These are phyloP conservation scores for Arthrobotrys musiformis DNA, from an alignment of 2,329 filamentous ascomycete genomes.

Conservation along the genomic window DNA sequence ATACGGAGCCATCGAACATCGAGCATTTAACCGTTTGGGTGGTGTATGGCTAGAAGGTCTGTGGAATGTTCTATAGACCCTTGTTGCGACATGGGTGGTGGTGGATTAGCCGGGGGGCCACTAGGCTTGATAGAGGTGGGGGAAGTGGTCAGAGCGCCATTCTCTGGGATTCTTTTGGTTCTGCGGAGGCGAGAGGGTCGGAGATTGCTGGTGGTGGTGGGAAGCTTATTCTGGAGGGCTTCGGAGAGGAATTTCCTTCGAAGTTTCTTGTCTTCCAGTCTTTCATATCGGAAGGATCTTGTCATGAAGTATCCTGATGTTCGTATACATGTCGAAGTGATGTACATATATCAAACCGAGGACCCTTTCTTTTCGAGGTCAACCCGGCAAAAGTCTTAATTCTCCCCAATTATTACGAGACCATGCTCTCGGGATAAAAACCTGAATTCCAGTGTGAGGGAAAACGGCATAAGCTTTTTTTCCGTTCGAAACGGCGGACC, in stretches of 20 bases:
- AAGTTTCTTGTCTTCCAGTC: neutral
- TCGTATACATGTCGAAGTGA: neutral
- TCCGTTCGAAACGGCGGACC: constrained; percentile 15
- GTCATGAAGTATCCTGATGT: neutral
- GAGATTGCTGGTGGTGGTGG: constrained; percentile 41
- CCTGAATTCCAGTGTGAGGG: neutral
- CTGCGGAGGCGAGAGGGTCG: constrained; percentile 36
- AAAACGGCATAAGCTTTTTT: constrained; percentile 2
- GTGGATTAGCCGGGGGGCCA: constrained; percentile 35
- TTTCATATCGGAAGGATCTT: neutral
- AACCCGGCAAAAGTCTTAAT: constrained; percentile 3
- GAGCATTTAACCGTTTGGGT: constrained; percentile 47
- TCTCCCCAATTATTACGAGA: neutral
- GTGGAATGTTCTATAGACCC: constrained; percentile 51
- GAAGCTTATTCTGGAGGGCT: neutral
- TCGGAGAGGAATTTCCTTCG: neutral
- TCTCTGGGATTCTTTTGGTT: constrained; percentile 11
- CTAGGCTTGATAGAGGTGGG: constrained; percentile 36
- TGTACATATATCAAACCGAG: neutral
- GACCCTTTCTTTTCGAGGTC: neutral
- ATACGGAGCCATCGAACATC: constrained; percentile 33
- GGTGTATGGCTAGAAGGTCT: constrained; percentile 53
- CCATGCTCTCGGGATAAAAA: neutral
- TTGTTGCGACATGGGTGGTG: constrained; percentile 29
- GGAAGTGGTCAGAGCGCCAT: constrained; percentile 47